Evolutionary conservation across 306 rosid genomes (phyloP).

Genomic region (Cicer pinnatifidum): DNA sequence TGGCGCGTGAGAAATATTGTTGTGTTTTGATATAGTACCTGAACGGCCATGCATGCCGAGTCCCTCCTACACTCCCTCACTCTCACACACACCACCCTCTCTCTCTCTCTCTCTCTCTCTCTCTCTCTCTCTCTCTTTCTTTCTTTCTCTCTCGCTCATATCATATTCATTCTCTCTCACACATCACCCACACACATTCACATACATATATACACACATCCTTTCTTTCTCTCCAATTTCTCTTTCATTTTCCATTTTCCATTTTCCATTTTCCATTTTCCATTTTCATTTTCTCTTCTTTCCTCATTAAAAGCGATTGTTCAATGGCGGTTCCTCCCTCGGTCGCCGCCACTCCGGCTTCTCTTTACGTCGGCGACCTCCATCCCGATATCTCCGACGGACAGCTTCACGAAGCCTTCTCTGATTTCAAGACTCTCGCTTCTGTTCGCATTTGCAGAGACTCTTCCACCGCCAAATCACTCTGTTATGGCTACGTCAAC

Average conservation of each 20-base stretch:
- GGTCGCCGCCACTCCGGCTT: slow-evolving; percentile 49
- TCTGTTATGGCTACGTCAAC: slow-evolving; percentile 87
- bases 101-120: slow-evolving; percentile 33
- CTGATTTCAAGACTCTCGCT: slow-evolving; percentile 54
- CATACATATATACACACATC: slow-evolving; percentile 39
- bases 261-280: not conserved
- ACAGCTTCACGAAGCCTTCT: slow-evolving; percentile 61
- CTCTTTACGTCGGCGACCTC: slow-evolving; percentile 89
- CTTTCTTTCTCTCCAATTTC: not conserved
- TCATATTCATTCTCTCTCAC: slow-evolving; percentile 41
- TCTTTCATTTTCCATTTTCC: not conserved
- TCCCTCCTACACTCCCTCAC: slow-evolving; percentile 50
- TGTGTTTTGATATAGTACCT: slow-evolving; percentile 16
- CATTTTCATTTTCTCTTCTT: not conserved
- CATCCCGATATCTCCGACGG: slow-evolving; percentile 63
- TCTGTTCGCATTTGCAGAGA: slow-evolving; percentile 75
- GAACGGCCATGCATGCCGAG: slow-evolving; percentile 77
- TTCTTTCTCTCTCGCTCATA: not conserved
- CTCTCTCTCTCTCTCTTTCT: slow-evolving; percentile 14
- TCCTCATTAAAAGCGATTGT: not conserved
- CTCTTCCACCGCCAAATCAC: slow-evolving; percentile 64
- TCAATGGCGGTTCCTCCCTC: slow-evolving; percentile 68
- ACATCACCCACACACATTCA: slow-evolving; percentile 43
- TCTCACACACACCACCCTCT: slow-evolving; percentile 30
- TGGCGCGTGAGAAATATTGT: slow-evolving; percentile 41